phyloP scores from a whole-genome alignment of 768 basidiomycete genomes.

The Termitomyces eurrhizus region DNA sequence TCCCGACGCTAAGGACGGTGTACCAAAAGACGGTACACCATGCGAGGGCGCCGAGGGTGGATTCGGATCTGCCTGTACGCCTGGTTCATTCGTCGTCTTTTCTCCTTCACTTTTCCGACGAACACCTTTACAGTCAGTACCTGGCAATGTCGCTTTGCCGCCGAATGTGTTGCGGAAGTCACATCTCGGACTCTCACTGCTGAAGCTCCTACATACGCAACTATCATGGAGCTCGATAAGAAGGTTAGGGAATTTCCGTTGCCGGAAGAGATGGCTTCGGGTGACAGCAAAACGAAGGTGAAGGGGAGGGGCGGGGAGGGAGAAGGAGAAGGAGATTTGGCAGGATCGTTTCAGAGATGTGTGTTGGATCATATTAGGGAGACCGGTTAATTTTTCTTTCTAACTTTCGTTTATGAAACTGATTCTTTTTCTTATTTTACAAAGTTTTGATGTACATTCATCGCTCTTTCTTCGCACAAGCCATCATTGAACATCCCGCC shows the following conservation, averaged over 20 bases:
- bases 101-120: not conserved
- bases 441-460: slow-evolving; percentile 61
- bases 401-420: too few relatives aligned
- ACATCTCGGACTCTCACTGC: slow-evolving; percentile 57
- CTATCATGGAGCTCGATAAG: slow-evolving; percentile 63
- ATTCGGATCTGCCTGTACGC: slow-evolving; percentile 31
- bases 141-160: slow-evolving; percentile 64
- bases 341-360: slow-evolving; percentile 38
- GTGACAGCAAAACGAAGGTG: not conserved
- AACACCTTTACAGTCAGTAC: slow-evolving; percentile 38
- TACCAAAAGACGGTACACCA: slow-evolving; percentile 16
- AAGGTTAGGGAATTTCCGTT: slow-evolving; percentile 59
- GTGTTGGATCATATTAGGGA: slow-evolving; percentile 47
- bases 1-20: slow-evolving; percentile 37
- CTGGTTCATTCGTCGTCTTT: not conserved
- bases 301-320: not conserved
- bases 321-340: slow-evolving; percentile 25
- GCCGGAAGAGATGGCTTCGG: slow-evolving; percentile 11
- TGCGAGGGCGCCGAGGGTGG: slow-evolving; percentile 23
- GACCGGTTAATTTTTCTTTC: slow-evolving; percentile 29
- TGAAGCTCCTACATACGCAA: slow-evolving; percentile 58
- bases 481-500: slow-evolving; percentile 60
- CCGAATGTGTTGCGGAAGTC: slow-evolving; percentile 63
- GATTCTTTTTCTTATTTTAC: not conserved
- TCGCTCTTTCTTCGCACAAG: slow-evolving; percentile 67